Evolutionary conservation across 2,329 filamentous ascomycete genomes (phyloP).

Genomic region (Conoideocrella luteorostrata): DNA sequence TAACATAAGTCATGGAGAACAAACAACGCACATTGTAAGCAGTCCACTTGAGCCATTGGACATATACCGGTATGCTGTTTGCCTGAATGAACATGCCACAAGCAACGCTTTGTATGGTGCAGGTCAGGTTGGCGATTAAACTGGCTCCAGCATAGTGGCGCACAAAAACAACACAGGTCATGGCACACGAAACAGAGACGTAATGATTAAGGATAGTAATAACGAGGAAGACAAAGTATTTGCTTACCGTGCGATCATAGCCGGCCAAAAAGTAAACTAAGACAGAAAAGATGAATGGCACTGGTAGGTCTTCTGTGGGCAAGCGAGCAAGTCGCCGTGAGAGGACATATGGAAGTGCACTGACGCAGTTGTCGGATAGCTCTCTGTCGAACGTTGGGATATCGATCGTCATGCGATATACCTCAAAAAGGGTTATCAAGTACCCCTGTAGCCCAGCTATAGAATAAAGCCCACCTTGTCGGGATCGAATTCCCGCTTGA

Average conservation of each 20-base stretch:
- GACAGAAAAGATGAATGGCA: slow-evolving; percentile 62
- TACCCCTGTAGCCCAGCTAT: slow-evolving; percentile 69
- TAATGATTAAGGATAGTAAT: slow-evolving; percentile 66
- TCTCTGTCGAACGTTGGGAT: slow-evolving; percentile 73
- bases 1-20: neutral
- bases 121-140: slow-evolving; percentile 65
- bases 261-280: slow-evolving; percentile 77
- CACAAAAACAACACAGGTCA: slow-evolving; percentile 57
- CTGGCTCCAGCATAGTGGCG: slow-evolving; percentile 65
- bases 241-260: slow-evolving; percentile 54
- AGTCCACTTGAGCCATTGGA: slow-evolving; percentile 70
- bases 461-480: slow-evolving; percentile 67
- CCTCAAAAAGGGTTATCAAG: slow-evolving; percentile 68
- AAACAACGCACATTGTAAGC: slow-evolving; percentile 11
- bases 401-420: slow-evolving; percentile 67
- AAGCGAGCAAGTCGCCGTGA: slow-evolving; percentile 64
- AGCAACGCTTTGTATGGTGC: slow-evolving; percentile 66
- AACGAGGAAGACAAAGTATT: slow-evolving; percentile 68
- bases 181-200: slow-evolving; percentile 65
- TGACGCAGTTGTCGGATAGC: slow-evolving; percentile 64
- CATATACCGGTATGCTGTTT: slow-evolving; percentile 67
- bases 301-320: slow-evolving; percentile 64
- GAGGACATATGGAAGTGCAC: slow-evolving; percentile 61
- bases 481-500: slow-evolving; percentile 65
- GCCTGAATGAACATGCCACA: slow-evolving; percentile 73